Conservation (phyloP, 805 yeast genomes). For the Candida krabiensis region DNA sequence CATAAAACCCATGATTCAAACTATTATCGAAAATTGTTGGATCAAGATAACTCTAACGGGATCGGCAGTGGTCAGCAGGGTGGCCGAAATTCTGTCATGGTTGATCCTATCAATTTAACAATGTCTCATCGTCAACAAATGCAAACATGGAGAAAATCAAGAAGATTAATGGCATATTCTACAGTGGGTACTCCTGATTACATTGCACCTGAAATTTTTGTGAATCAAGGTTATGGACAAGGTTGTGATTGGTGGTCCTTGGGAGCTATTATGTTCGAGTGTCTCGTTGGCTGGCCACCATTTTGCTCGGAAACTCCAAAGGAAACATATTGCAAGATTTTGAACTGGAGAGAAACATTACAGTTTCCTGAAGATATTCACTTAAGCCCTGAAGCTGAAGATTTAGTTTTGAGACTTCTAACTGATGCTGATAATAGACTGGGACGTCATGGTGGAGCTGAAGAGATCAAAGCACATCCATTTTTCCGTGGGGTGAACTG, state of each 20-base stretch:
- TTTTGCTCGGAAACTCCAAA: conserved; percentile 94
- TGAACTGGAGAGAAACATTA: conserved; percentile 87
- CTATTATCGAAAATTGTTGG: conserved; percentile 79
- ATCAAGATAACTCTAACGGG: conserved; percentile 47
- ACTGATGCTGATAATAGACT: conserved; percentile 78
- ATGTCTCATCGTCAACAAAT: conserved; percentile 93
- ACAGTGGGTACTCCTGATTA: conserved; percentile 97
- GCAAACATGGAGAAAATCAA: conserved; percentile 92
- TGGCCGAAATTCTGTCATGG: conserved; percentile 74
- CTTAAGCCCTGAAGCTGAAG: conserved; percentile 85
- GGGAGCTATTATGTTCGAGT: conserved; percentile 96
- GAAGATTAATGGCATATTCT: conserved; percentile 92
- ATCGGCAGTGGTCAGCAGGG: conserved; percentile 31
- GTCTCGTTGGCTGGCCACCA: conserved; percentile 96
- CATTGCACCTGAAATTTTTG: conserved; percentile 92
- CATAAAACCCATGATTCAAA: conserved; percentile 90
- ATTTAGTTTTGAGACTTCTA: conserved; percentile 72
- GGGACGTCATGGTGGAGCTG: conserved; percentile 90
- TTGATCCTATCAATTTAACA: conserved; percentile 92
- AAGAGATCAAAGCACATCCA: conserved; percentile 86
- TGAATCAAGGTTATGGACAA: conserved; percentile 93
- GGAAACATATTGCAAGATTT: conserved; percentile 87
- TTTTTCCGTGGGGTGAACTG: conserved; percentile 96
- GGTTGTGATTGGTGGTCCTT: conserved; percentile 99
- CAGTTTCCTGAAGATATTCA: conserved; percentile 92